Conservation (phyloP, 306 rosid genomes). For the Quercus suber region DNA sequence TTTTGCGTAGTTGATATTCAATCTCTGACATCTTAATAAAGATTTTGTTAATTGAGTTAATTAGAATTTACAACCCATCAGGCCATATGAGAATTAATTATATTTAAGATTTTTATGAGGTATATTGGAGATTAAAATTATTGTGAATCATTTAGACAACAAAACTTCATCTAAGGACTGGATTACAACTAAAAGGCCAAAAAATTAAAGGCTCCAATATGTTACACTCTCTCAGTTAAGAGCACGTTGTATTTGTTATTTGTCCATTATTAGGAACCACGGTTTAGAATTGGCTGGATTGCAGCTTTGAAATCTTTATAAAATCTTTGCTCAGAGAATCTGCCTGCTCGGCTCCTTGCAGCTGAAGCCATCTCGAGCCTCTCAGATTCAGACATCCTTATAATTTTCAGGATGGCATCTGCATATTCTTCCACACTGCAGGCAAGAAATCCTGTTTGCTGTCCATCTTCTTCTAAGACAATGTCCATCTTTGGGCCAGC, state of each 20-base stretch:
- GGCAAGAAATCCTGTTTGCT: conserved; percentile 86
- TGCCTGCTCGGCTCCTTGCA: conserved; percentile 75
- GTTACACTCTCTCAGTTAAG: conserved; percentile 11
- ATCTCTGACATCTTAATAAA: too few relatives aligned
- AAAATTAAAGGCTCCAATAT: neutral
- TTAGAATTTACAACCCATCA: too few relatives aligned
- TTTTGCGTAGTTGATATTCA: too few relatives aligned
- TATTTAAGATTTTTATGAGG: neutral
- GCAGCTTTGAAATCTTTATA: conserved; percentile 76
- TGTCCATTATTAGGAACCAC: conserved; percentile 30
- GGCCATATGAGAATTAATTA: too few relatives aligned
- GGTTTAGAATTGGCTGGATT: conserved; percentile 46
- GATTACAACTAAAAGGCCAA: neutral
- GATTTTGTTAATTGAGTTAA: too few relatives aligned
- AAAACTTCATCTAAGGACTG: neutral
- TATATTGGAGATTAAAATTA: neutral
- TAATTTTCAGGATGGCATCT: conserved; percentile 56
- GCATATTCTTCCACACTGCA: conserved; percentile 69
- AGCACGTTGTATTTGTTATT: neutral
- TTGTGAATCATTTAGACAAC: neutral
- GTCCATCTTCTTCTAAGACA: conserved; percentile 74
- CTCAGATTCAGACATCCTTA: conserved; percentile 62
- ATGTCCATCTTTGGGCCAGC: conserved; percentile 99
- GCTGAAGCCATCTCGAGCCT: conserved; percentile 78
- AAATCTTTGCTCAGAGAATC: conserved; percentile 85